phyloP scores from a whole-genome alignment of 345 rosid genomes.

The Lumnitzera littorea region DNA sequence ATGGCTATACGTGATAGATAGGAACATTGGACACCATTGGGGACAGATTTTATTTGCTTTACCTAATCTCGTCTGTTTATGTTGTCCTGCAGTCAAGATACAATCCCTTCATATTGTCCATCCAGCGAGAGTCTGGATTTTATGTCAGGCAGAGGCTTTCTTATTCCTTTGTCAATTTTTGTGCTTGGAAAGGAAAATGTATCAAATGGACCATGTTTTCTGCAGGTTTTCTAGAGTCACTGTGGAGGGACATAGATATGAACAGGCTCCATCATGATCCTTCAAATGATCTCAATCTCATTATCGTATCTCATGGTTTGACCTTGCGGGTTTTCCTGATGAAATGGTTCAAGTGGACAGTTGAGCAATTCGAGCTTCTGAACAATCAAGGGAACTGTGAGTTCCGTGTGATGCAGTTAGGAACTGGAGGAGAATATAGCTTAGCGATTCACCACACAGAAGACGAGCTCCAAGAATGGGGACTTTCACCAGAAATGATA shows the following conservation, averaged over 20 bases:
- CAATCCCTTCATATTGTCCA: background rate
- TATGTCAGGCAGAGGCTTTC: no score
- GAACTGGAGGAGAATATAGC: conserved; percentile 82
- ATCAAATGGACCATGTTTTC: background rate
- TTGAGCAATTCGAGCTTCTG: conserved; percentile 71
- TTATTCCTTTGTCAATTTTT: no score
- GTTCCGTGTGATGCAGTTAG: conserved; percentile 72
- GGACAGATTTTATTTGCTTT: no score
- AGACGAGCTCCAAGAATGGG: conserved; percentile 74
- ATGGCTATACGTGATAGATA: no score
- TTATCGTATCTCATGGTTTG: conserved; percentile 76
- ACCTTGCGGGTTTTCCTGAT: conserved; percentile 81
- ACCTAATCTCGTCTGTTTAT: background rate
- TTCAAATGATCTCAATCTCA: conserved; percentile 65
- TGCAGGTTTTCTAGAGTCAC: conserved; percentile 88
- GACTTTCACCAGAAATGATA: conserved; percentile 77
- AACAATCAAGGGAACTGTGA: conserved; percentile 75
- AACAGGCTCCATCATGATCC: conserved; percentile 60
- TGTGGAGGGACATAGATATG: conserved; percentile 94
- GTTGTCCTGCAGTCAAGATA: background rate
- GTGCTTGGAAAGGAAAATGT: no score
- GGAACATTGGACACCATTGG: no score
- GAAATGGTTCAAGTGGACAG: conserved; percentile 99
- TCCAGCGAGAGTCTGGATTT: background rate
- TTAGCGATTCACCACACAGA: conserved; percentile 74